These are phyloP conservation scores for Chlorociboria aeruginascens DNA, from an alignment of 495 filamentous ascomycete genomes.

Conservation along the genomic window DNA sequence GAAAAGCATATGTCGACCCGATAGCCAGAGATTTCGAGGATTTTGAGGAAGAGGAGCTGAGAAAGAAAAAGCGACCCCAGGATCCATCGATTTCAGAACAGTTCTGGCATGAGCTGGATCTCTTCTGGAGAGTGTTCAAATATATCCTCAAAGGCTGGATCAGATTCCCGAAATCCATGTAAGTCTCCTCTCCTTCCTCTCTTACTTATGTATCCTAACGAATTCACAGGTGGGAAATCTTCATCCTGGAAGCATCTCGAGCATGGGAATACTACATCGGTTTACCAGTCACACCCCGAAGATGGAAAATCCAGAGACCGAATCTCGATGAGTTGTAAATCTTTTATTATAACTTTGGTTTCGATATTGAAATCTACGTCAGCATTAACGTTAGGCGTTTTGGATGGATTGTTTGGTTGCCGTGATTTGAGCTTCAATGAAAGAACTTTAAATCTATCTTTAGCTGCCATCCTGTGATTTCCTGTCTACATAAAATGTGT, in stretches of 20 bases:
- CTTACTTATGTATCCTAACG: neutral
- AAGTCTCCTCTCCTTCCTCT: constrained; percentile 32
- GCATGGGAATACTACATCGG: constrained; percentile 73
- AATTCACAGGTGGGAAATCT: constrained; percentile 43
- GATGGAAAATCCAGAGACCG: constrained; percentile 50
- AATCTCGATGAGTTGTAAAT: constrained; percentile 47
- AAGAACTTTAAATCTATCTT: no score
- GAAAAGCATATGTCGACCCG: neutral
- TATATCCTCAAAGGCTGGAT: constrained; percentile 63
- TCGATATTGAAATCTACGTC: constrained; percentile 2
- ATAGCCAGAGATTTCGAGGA: constrained; percentile 21
- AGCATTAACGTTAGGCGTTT: neutral
- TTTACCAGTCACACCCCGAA: constrained; percentile 53
- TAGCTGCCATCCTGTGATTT: no score
- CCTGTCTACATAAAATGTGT: no score
- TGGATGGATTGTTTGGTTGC: no score
- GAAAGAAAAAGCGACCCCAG: constrained; percentile 16
- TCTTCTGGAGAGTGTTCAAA: constrained; percentile 46
- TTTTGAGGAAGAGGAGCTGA: constrained; percentile 28
- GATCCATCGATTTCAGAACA: constrained; percentile 39
- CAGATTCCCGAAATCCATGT: constrained; percentile 54
- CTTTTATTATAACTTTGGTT: neutral
- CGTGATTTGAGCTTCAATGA: no score
- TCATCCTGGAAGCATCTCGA: constrained; percentile 44
- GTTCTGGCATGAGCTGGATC: constrained; percentile 48